phyloP scores from a whole-genome alignment of 2,329 filamentous ascomycete species.

The Hypocreales sp. region DNA sequence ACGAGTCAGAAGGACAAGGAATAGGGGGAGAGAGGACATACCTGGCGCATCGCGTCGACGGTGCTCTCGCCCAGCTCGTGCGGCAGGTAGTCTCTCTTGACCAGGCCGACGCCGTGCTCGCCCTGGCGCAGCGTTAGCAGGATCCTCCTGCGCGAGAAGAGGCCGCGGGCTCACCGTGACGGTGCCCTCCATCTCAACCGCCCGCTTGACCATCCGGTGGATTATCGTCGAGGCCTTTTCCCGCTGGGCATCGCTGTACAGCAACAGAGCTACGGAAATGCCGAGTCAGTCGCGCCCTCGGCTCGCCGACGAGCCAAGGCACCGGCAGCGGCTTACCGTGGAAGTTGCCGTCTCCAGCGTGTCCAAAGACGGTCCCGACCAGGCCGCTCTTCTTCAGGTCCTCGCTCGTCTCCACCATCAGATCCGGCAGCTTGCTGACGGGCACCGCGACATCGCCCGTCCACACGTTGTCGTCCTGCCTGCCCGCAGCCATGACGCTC shows the following conservation, averaged over 20 bases:
- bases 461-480: slow-evolving; percentile 59
- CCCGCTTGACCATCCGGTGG: slow-evolving; percentile 73
- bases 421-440: slow-evolving; percentile 54
- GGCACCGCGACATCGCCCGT: slow-evolving; percentile 79
- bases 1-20: no score
- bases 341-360: slow-evolving; percentile 69
- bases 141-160: neutral
- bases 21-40: slow-evolving; percentile 12
- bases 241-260: slow-evolving; percentile 52
- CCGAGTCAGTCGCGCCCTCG: neutral
- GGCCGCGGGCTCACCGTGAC: slow-evolving; percentile 40
- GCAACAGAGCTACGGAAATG: slow-evolving; percentile 28
- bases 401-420: slow-evolving; percentile 57
- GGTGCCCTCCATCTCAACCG: slow-evolving; percentile 72
- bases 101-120: slow-evolving; percentile 70
- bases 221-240: slow-evolving; percentile 54
- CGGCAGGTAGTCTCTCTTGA: slow-evolving; percentile 70
- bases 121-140: slow-evolving; percentile 27
- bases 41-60: slow-evolving; percentile 72
- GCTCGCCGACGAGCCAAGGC: neutral
- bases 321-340: slow-evolving; percentile 45
- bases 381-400: slow-evolving; percentile 26
- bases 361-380: slow-evolving; percentile 44
- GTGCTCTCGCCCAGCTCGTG: slow-evolving; percentile 62
- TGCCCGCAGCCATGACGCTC: slow-evolving; percentile 57